phyloP scores from a whole-genome alignment of 495 filamentous ascomycete genomes.

The Talaromyces proteolyticus region DNA sequence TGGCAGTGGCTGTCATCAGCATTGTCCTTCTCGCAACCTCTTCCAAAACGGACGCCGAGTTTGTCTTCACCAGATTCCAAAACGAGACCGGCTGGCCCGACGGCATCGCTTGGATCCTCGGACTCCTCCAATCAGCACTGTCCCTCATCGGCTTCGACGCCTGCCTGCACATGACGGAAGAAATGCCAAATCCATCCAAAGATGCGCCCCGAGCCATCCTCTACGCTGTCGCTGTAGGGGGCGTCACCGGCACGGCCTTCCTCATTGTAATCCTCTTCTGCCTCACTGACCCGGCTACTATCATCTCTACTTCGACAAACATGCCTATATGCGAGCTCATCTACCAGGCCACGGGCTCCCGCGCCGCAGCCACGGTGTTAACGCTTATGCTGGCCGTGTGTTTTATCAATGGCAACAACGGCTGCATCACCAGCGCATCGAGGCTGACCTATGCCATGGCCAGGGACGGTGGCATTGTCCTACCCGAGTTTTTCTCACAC shows the following conservation, averaged over 20 bases:
- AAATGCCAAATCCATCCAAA: not conserved
- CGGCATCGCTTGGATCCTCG: slow-evolving; percentile 45
- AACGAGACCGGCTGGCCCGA: slow-evolving; percentile 48
- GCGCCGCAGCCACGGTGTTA: not conserved
- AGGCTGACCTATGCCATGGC: slow-evolving; percentile 1
- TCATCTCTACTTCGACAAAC: not conserved
- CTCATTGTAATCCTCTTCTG: not conserved
- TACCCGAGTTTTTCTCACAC: not conserved
- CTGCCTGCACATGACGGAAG: slow-evolving; percentile 32
- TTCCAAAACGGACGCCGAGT: slow-evolving; percentile 25
- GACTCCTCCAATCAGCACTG: slow-evolving; percentile 51
- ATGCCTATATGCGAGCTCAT: slow-evolving; percentile 1
- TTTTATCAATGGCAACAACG: not conserved
- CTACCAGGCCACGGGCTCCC: not conserved
- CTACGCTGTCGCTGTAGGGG: not conserved
- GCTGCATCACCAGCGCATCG: not conserved
- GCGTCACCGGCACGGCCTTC: not conserved
- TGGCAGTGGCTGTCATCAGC: not conserved
- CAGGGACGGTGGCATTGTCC: not conserved
- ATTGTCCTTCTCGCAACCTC: slow-evolving; percentile 1
- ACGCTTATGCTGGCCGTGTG: not conserved
- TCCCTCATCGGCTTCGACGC: slow-evolving; percentile 51
- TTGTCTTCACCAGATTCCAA: slow-evolving; percentile 52
- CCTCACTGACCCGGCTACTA: not conserved
- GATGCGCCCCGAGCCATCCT: slow-evolving; percentile 2